These are phyloP conservation scores for Glarea lozoyensis DNA, from an alignment of 495 filamentous ascomycete genomes.

Conservation along the genomic window DNA sequence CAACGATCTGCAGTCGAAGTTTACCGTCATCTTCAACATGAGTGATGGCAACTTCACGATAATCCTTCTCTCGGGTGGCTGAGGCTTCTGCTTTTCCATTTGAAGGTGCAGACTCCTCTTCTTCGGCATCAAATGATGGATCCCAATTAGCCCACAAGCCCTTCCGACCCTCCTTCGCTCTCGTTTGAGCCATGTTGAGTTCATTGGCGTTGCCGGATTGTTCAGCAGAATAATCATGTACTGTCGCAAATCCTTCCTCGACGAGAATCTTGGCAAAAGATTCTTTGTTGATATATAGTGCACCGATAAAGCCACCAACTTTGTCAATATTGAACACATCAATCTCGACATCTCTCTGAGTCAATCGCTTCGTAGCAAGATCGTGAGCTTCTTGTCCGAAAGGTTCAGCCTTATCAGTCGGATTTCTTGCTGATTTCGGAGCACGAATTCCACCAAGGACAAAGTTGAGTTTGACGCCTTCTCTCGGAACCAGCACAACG, in stretches of 20 bases:
- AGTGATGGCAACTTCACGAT: constrained; percentile 85
- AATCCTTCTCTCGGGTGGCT: constrained; percentile 65
- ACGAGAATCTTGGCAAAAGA: constrained; percentile 91
- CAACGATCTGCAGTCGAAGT: constrained; percentile 83
- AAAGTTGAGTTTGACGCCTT: constrained; percentile 90
- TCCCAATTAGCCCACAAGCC: constrained; percentile 92
- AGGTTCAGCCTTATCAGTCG: constrained; percentile 77
- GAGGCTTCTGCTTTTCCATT: constrained; percentile 30
- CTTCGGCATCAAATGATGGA: constrained; percentile 61
- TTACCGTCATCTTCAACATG: constrained; percentile 68
- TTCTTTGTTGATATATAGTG: constrained; percentile 87
- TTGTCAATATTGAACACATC: constrained; percentile 94
- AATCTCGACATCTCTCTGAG: constrained; percentile 95
- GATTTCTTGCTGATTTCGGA: constrained; percentile 76
- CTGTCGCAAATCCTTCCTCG: constrained; percentile 86
- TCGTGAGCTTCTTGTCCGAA: constrained; percentile 94
- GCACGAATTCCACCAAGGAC: constrained; percentile 90
- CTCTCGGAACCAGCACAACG: constrained; percentile 82
- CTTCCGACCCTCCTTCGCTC: constrained; percentile 78
- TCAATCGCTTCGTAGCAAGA: constrained; percentile 73
- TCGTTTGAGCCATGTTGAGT: constrained; percentile 77
- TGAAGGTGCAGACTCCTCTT: constrained; percentile 40
- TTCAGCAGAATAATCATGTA: constrained; percentile 92
- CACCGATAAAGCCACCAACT: constrained; percentile 93
- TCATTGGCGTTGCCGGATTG: constrained; percentile 85